These are phyloP conservation scores for Neopestalotiopsis sp. DNA, from an alignment of 2,329 filamentous ascomycete genomes.

Conservation along the genomic window DNA sequence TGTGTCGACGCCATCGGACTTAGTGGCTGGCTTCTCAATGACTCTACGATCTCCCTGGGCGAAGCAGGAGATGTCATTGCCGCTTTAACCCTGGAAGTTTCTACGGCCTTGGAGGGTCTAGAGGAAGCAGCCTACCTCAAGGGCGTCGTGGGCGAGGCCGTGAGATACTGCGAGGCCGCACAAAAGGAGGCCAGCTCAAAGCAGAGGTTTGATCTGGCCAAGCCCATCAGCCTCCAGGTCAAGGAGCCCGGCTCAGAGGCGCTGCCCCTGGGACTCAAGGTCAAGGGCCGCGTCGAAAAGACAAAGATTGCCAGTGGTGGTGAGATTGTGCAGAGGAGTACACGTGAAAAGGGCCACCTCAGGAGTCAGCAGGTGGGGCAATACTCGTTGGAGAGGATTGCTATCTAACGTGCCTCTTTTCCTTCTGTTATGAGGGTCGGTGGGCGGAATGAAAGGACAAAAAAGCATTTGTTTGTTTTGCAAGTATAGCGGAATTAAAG, in stretches of 20 bases:
- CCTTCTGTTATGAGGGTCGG: background rate
- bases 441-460: background rate
- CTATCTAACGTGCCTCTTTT: constrained; percentile 51
- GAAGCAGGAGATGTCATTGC: constrained; percentile 68
- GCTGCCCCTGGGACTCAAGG: constrained; percentile 77
- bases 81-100: constrained; percentile 70
- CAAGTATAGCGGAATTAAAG: background rate
- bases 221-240: constrained; percentile 51
- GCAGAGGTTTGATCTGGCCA: constrained; percentile 38
- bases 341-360: constrained; percentile 76
- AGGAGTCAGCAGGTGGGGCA: constrained; percentile 79
- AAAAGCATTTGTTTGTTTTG: background rate
- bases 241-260: constrained; percentile 49
- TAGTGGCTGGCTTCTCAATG: constrained; percentile 74
- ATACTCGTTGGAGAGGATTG: constrained; percentile 82
- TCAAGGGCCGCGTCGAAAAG: constrained; percentile 52
- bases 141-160: constrained; percentile 68
- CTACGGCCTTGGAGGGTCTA: constrained; percentile 72
- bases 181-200: constrained; percentile 28
- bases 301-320: constrained; percentile 71
- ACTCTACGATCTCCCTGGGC: constrained; percentile 55
- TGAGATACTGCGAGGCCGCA: constrained; percentile 59
- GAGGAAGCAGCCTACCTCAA: constrained; percentile 71
- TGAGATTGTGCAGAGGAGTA: constrained; percentile 71
- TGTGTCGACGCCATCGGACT: constrained; percentile 78